Evolutionary conservation across 2,329 filamentous ascomycete species (phyloP), one percentile per base, ranked within the genome.

Genomic region (Clonostachys rosea): DNA sequence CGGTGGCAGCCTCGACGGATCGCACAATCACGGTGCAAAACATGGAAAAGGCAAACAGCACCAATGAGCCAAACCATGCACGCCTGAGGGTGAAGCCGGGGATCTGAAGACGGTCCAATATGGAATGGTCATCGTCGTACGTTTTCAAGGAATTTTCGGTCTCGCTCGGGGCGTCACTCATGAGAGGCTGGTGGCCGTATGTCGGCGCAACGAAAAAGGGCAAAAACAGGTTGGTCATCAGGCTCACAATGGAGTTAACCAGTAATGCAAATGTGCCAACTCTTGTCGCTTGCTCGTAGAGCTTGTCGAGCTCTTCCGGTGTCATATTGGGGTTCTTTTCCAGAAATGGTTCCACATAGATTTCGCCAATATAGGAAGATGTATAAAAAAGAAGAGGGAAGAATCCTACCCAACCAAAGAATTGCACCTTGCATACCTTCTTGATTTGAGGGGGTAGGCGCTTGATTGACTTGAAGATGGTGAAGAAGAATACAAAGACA

Each of bases 341-440:
- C 45, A 96, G 84, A 55, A 79, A 87, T 0, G 90, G 90, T 60
- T 96, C 86, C 16, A 90, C 87, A 57, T 96, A 96, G 48, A 97
- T 88, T 61, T 96, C 90, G 51, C 89, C 91, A 55, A 96, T 87
- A 64, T 94, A 97, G 16, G 90, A 95, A 2, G 91, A 95, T 6
- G 90, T 90, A 71, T 97, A 97, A 69, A 95, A 96, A 4, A 97
- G 76, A 64, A 96, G 91, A 1, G 91, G 91, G 59, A 96, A 97
- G 82, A 92, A 96, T 45, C 90, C 92, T 48, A 96, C 84, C 91
- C 91, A 97, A 6, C 90, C 89, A 50, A 85, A 91, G 56, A 92
- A 83, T 62, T 94, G 88, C 0, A 91, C 86, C 53, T 84, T 71
- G 60, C 91, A 96, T 36, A 96, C 89, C 52, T 82, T 85, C 52